Conservation (phyloP, 2,329 filamentous ascomycete genomes). For the Aspergillus proliferans region DNA sequence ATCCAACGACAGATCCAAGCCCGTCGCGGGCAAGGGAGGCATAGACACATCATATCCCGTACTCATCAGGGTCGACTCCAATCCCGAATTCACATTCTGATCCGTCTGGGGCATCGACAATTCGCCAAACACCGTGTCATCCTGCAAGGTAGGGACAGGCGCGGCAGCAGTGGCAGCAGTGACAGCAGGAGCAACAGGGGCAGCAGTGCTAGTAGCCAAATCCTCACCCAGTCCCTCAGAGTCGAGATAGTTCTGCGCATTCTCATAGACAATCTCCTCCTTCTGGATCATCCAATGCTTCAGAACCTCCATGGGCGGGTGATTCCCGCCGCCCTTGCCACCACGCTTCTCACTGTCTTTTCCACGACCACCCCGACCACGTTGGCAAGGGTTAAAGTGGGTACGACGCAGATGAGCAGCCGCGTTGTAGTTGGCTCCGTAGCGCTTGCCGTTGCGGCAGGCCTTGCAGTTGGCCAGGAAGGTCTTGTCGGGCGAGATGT, state of each 20-base stretch:
- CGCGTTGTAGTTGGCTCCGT: conserved; percentile 91
- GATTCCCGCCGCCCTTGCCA: conserved; percentile 57
- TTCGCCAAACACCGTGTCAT: conserved; percentile 10
- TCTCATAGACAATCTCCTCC: conserved; percentile 42
- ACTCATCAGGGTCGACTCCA: conserved; percentile 25
- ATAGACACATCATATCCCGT: conserved; percentile 11
- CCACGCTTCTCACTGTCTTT: conserved; percentile 56
- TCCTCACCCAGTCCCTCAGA: conserved; percentile 18
- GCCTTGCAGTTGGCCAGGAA: conserved; percentile 78
- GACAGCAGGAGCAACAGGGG: conserved; percentile 3
- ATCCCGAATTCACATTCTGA: conserved; percentile 12
- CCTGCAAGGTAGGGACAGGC: conserved; percentile 1
- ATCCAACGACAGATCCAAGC: conserved; percentile 25
- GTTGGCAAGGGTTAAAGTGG: conserved; percentile 71
- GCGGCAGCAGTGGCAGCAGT: background rate
- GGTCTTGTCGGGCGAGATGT: conserved; percentile 53
- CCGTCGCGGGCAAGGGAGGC: conserved; percentile 18
- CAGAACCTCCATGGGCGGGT: conserved; percentile 55
- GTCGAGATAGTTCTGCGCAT: conserved; percentile 21
- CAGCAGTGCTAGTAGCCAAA: conserved; percentile 6
- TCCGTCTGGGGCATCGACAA: conserved; percentile 12
- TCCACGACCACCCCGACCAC: conserved; percentile 48
- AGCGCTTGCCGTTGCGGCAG: conserved; percentile 69
- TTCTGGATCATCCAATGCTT: conserved; percentile 57
- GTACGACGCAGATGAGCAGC: conserved; percentile 81